Base-by-base conservation (phyloP, 441 rosid species). In the Capsella rubella region DNA sequence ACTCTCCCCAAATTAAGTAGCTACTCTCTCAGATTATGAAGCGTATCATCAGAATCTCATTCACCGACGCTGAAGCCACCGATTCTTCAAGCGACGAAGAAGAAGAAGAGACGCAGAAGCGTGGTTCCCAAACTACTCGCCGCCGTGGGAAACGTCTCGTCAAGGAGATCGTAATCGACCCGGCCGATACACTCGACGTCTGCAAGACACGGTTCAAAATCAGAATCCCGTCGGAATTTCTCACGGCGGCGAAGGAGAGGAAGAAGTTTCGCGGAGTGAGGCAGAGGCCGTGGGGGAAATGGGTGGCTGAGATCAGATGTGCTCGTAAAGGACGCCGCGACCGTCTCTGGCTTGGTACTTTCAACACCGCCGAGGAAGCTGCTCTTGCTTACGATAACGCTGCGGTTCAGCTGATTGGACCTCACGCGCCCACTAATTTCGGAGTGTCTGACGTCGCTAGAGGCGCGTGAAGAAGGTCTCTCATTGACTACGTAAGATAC, bases 231-330 rank as follows among this genome's bases (percentile, higher is more conserved):
- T 49, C 84, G n/a, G 21, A 69, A n/a, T 11, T 67, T 2, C 16
- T 45, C 0, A 42, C 29, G 4, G 37, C 64, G 65, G 7, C 28
- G 6, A 14, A 63, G 49, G 28, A 31, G 11, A 27, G 5, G 31
- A 86, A 69, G 77, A 94, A 92, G 87, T 95, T 82, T 31, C 87
- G 99, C 1, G 99, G 99, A 0, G 99, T 95, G 11, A 72, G 99
- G 34, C 93, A 87, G 81, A 82, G 99, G 60, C 97, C 97, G 1
- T 91, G 98, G 97, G 98, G 97, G 0, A 90, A 91, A 65, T 94
- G 96, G 96, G 98, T 97, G 6, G 97, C 99, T 1, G 99, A 95
- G 92, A 95, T 95, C 69, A 84, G 99, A 16, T 97, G 92, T 79
- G 90, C 96, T 0, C 13, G 37, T 10, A 52, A 59, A 3, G 72